A percentile compares a stretch with the other conserved stretches of the same genome.
These are phyloP conservation scores for Colletotrichum spinosum DNA, from an alignment of 2,329 filamentous ascomycete genomes.

Conservation along the genomic window DNA sequence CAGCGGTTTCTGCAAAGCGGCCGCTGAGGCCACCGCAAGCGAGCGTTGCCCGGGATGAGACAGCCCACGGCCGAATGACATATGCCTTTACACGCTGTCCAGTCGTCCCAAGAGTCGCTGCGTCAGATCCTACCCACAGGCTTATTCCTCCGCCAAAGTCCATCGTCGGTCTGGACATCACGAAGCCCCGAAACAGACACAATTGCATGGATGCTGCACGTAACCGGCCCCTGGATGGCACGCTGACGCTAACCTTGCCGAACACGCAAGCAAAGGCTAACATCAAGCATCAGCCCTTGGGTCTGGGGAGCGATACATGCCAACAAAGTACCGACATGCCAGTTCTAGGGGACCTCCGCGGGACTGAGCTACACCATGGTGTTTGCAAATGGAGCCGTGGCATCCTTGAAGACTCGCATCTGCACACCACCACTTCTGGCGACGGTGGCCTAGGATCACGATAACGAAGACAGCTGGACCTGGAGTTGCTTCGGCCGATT, in stretches of 20 bases:
- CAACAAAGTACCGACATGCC: constrained; percentile 9
- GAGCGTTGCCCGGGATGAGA: constrained; percentile 6
- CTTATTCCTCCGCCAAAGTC: neutral
- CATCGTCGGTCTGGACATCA: constrained; percentile 6
- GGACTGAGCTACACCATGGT: constrained; percentile 1
- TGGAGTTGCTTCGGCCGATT: constrained; percentile 16
- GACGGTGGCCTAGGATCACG: constrained; percentile 14
- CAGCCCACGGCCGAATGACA: constrained; percentile 12
- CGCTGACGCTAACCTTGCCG: constrained; percentile 23
- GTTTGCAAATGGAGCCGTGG: constrained; percentile 1
- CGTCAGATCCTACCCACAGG: constrained; percentile 1
- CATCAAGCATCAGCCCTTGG: constrained; percentile 5
- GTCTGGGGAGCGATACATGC: constrained; percentile 22
- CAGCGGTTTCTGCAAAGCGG: neutral
- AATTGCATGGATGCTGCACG: constrained; percentile 16
- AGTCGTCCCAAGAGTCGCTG: constrained; percentile 18
- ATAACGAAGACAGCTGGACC: constrained; percentile 15
- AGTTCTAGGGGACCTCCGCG: neutral
- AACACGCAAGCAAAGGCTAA: constrained; percentile 20
- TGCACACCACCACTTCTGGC: constrained; percentile 22
- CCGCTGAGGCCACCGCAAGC: constrained; percentile 13
- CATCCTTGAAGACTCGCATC: neutral
- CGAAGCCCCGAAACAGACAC: constrained; percentile 3
- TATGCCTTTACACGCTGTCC: constrained; percentile 17
- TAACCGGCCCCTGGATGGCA: constrained; percentile 7